Percentiles rank a stretch among this genome's conserved stretches.
Evolutionary conservation across 208 protist genomes (phyloP).

Genomic region (Leishmania martiniquensis): DNA sequence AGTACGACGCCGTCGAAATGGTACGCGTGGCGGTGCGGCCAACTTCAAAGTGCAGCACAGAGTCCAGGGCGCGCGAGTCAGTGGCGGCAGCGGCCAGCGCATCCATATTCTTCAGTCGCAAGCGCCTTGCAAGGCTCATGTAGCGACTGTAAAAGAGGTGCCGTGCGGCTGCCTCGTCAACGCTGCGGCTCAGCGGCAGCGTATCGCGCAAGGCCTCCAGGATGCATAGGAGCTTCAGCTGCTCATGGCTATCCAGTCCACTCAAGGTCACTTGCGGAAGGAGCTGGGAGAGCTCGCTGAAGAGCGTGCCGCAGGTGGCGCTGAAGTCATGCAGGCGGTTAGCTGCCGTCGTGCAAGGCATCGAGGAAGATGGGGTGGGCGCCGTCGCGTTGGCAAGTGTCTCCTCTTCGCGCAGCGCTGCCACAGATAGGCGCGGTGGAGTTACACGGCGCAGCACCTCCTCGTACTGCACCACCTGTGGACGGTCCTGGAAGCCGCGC

Average conservation of each 20-base stretch:
- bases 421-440: slow-evolving; percentile 16
- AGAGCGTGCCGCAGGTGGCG: slow-evolving; percentile 33
- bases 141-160: slow-evolving; percentile 78
- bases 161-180: slow-evolving; percentile 76
- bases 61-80: slow-evolving; percentile 28
- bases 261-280: slow-evolving; percentile 58
- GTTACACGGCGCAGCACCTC: slow-evolving; percentile 22
- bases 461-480: slow-evolving; percentile 19
- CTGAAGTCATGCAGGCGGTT: slow-evolving; percentile 30
- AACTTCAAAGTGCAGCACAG: slow-evolving; percentile 49
- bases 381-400: background rate
- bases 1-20: slow-evolving; percentile 41
- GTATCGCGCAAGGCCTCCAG: slow-evolving; percentile 63
- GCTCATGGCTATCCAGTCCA: slow-evolving; percentile 55
- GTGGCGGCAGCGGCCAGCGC: slow-evolving; percentile 7
- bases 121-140: slow-evolving; percentile 52
- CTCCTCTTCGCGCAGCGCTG: slow-evolving; percentile 3
- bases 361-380: background rate
- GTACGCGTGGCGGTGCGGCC: slow-evolving; percentile 48
- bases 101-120: slow-evolving; percentile 37
- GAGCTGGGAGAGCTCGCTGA: slow-evolving; percentile 48
- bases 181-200: slow-evolving; percentile 46
- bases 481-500: slow-evolving; percentile 20
- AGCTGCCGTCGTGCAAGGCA: background rate
- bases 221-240: slow-evolving; percentile 76